These are phyloP conservation scores for Metarhizium humberi DNA, from an alignment of 2,329 filamentous ascomycete species.

Conservation along the genomic window DNA sequence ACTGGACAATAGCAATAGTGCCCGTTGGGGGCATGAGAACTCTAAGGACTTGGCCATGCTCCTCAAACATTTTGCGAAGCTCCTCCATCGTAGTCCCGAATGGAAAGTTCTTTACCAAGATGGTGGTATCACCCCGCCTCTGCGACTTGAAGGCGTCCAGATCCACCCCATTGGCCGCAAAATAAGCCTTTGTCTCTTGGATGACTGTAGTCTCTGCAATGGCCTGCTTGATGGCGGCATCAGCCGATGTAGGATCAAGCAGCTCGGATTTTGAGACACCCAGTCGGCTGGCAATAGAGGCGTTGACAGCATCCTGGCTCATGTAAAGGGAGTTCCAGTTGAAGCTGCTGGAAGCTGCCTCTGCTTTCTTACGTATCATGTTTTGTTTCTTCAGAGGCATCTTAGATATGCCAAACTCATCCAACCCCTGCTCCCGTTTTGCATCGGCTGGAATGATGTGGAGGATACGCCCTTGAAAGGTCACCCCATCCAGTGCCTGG, in stretches of 20 bases:
- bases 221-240: constrained; percentile 92
- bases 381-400: constrained; percentile 91
- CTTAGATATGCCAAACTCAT: constrained; percentile 85
- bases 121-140: constrained; percentile 75
- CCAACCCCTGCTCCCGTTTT: constrained; percentile 72
- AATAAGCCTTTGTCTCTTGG: constrained; percentile 91
- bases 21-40: constrained; percentile 89
- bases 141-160: constrained; percentile 82
- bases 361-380: constrained; percentile 74
- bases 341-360: constrained; percentile 70
- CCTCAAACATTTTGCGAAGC: constrained; percentile 71
- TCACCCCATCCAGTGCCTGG: constrained; percentile 67
- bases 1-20: constrained; percentile 90
- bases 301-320: constrained; percentile 91
- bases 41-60: constrained; percentile 70
- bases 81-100: constrained; percentile 74
- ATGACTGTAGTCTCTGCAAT: constrained; percentile 95
- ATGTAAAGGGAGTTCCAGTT: constrained; percentile 99
- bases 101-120: constrained; percentile 92
- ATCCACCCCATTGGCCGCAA: constrained; percentile 79
- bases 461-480: constrained; percentile 85
- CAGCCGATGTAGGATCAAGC: constrained; percentile 88
- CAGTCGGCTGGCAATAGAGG: constrained; percentile 76
- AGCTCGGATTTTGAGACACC: constrained; percentile 87
- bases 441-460: constrained; percentile 80